Evolutionary conservation across 192 early-diverging fungal species (phyloP), one percentile per base, ranked within the genome.

Genomic region (Entomortierella parvispora): DNA sequence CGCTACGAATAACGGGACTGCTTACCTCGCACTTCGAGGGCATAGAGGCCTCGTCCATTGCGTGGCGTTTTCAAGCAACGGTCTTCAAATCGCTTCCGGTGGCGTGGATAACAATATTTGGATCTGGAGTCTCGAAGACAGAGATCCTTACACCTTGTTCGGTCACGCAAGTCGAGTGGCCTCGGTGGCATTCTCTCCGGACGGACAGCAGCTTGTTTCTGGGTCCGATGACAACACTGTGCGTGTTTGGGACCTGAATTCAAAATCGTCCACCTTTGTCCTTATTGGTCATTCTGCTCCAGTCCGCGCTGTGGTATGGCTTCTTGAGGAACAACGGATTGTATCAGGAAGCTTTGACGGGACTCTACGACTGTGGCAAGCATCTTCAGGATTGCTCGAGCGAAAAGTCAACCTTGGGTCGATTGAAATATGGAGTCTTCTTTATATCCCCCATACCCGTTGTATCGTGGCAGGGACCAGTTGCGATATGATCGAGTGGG

Each of bases 341-440:
- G 58, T 42, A 11, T 60, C 58, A 23, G 40, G 42, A 1, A 46
- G 58, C 26, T 10, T 2, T 0, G 58, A 61, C n/a, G 7, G 20
- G 18, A 61, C 58, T 14, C 28, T 61, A 18, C 45, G 58, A 29
- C 26, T 48, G 3, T 61, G 58, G 58, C 9, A 32, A 18, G 3
- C n/a, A 8, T 55, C 18, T 18, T 33, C n/a, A 3, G 18, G 1
- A 15, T 7, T 18, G 29, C 7, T 8, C 3, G 0, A 0, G 31
- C 32, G 14, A 15, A 5, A 40, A 40, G 37, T 40, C n/a, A n/a
- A n/a, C n/a, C n/a, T n/a, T n/a, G n/a, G n/a, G n/a, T n/a, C n/a
- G n/a, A n/a, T n/a, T n/a, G n/a, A n/a, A n/a, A n/a, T n/a, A n/a
- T n/a, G 26, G 9, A 3, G 50, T 0, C 23, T 51, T 51, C 12